Percentiles rank a stretch among this genome's conserved stretches.
phyloP scores from a whole-genome alignment of 176 grass and related monocot species.

The Leersia perrieri region DNA sequence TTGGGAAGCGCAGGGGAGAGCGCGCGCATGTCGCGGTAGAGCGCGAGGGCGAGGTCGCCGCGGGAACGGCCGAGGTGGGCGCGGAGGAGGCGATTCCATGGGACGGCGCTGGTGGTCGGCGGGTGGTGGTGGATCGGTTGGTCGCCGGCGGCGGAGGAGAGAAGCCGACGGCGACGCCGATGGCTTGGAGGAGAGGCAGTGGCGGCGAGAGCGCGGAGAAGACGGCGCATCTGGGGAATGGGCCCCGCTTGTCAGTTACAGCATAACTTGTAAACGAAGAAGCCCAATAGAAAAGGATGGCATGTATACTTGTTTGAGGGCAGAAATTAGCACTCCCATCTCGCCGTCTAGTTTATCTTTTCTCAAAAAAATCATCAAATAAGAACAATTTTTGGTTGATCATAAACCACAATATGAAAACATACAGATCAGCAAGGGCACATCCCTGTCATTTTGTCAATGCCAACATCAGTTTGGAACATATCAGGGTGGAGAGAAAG shows the following conservation, averaged over 20 bases:
- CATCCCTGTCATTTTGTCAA: background rate
- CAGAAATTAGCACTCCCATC: background rate
- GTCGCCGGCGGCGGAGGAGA: background rate
- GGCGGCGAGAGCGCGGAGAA: conserved; percentile 4
- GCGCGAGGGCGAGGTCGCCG: conserved; percentile 26
- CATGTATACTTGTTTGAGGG: background rate
- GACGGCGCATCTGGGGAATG: conserved; percentile 3
- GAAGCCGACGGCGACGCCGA: background rate
- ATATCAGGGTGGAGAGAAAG: background rate
- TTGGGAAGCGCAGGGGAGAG: conserved; percentile 39
- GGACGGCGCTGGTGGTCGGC: conserved; percentile 7
- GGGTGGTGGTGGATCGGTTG: background rate
- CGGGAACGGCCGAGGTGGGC: conserved; percentile 33
- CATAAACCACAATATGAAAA: conserved; percentile 11
- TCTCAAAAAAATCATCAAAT: background rate
- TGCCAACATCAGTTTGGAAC: background rate
- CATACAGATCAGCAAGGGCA: background rate
- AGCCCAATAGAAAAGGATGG: background rate
- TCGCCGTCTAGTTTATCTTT: background rate
- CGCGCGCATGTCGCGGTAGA: conserved; percentile 52
- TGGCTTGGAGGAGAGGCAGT: background rate
- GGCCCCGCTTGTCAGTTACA: background rate
- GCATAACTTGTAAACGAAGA: background rate
- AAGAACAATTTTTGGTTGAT: background rate
- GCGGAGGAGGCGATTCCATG: conserved; percentile 57